Conservation (phyloP, 1,139 yeast species). For the Sugiyamaella pinicola region DNA sequence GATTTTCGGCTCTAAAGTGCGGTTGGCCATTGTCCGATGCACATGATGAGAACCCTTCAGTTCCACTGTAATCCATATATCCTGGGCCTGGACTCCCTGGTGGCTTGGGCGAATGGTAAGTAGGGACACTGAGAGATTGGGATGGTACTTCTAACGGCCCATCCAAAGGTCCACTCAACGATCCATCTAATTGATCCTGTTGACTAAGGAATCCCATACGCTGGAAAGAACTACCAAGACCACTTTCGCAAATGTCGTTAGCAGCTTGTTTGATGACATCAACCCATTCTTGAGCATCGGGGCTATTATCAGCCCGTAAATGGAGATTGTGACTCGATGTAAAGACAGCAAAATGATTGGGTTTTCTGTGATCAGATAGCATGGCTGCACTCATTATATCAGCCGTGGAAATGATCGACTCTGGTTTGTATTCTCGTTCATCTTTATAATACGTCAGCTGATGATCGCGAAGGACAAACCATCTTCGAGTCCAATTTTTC, state of each 20-base stretch:
- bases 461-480: conserved; percentile 61
- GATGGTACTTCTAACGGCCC: background rate
- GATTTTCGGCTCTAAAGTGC: background rate
- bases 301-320: conserved; percentile 45
- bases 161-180: background rate
- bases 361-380: conserved; percentile 45
- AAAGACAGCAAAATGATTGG: conserved; percentile 48
- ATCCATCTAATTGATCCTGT: conserved; percentile 11
- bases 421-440: conserved; percentile 57
- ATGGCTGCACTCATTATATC: conserved; percentile 46
- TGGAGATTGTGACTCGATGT: conserved; percentile 50
- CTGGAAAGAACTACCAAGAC: conserved; percentile 34
- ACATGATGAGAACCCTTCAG: conserved; percentile 23
- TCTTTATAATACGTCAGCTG: conserved; percentile 63
- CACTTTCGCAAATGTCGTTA: conserved; percentile 33
- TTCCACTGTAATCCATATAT: conserved; percentile 22
- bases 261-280: conserved; percentile 42
- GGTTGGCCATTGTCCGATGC: conserved; percentile 19
- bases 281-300: conserved; percentile 50
- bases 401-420: conserved; percentile 48
- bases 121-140: background rate
- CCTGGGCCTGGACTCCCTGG: conserved; percentile 18
- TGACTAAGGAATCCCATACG: conserved; percentile 24
- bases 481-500: conserved; percentile 51
- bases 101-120: conserved; percentile 4